Base-by-base conservation (phyloP, 2,329 filamentous ascomycete genomes). In the Microdochium trichocladiopsis region DNA sequence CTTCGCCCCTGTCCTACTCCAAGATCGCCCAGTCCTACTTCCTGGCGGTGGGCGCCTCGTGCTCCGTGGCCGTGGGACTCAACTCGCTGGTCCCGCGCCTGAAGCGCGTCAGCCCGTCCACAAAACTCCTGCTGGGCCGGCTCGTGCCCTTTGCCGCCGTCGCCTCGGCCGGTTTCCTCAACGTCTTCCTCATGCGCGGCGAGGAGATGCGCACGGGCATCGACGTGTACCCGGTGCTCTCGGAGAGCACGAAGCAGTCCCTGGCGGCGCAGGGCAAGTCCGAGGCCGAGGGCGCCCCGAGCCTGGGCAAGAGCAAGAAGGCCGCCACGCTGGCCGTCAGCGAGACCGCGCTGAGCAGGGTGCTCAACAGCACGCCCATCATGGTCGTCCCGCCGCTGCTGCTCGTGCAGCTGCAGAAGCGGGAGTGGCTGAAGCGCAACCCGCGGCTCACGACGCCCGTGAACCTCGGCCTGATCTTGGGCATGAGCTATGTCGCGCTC, bases 71-170 rank as follows among this genome's bases (percentile, higher is more conserved):
- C 3, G 79, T 97, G 1, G 92, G 94, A 36, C 82, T 99, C 49
- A 97, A 96, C 70, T 83, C 90, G 33, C 72, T 96, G 25, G 93
- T 99, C 3, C 92, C 92, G 10, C 84, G 91, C 9, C 77, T 99
- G 25, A 90, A 87, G 67, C 73, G 79, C 54, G 75, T 97, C 48
- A 83, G 86, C 16, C 88, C 90, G 1, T 82, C 83, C 51, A 88
- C 92, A 2, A 84, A 85, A 55, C 79, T 86, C 37, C 83, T 95
- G 21, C 83, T 97, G 2, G 79, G 83, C 51, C 86, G 94, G n/a
- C 81, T 99, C 9, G 92, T 97, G 6, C 94, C 94, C 24, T 99
- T 99, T 66, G 94, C 93, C 1, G 94, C 94, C 12, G 94, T 99
- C 11, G 93, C 93, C 25, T 88, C 84, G 54, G 94, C 94, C 3